Evolutionary conservation across 306 rosid genomes (phyloP).

Genomic region (Begonia masoniana): DNA sequence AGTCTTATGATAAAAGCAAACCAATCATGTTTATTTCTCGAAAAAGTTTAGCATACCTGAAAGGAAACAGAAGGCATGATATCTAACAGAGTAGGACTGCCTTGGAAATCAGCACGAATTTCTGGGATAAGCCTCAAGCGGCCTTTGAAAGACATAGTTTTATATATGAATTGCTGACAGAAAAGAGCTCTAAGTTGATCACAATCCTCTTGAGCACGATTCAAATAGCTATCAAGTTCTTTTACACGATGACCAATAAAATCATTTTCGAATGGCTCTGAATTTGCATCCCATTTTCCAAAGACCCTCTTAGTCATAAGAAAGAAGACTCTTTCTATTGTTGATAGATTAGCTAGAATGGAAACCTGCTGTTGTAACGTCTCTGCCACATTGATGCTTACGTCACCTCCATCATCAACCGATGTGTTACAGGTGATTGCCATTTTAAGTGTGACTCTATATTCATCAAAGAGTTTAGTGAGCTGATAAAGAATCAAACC

Average conservation of each 20-base stretch:
- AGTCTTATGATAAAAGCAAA: background rate
- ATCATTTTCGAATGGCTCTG: conserved; percentile 13
- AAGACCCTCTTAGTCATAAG: conserved; percentile 22
- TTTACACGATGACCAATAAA: conserved; percentile 16
- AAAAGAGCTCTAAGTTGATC: conserved; percentile 38
- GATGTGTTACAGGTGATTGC: conserved; percentile 25
- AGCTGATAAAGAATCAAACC: conserved; percentile 34
- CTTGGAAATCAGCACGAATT: conserved; percentile 14
- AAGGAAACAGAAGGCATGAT: conserved; percentile 40
- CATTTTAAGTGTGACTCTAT: conserved; percentile 32
- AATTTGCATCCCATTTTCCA: conserved; percentile 8
- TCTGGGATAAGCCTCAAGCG: conserved; percentile 18
- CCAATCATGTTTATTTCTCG: background rate
- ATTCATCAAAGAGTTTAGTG: conserved; percentile 37
- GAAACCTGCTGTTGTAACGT: conserved; percentile 45
- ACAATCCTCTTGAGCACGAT: conserved; percentile 31
- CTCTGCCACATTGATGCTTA: conserved; percentile 32
- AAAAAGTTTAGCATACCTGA: conserved; percentile 33
- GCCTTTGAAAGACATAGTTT: conserved; percentile 16
- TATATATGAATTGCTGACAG: conserved; percentile 31
- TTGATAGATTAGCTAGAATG: conserved; percentile 48
- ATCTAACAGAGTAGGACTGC: conserved; percentile 12
- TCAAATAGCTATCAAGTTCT: conserved; percentile 30
- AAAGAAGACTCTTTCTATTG: conserved; percentile 26
- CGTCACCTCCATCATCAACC: conserved; percentile 16